Evolutionary conservation across 345 rosid species (phyloP).

Genomic region (Mallotus nudiflorus): DNA sequence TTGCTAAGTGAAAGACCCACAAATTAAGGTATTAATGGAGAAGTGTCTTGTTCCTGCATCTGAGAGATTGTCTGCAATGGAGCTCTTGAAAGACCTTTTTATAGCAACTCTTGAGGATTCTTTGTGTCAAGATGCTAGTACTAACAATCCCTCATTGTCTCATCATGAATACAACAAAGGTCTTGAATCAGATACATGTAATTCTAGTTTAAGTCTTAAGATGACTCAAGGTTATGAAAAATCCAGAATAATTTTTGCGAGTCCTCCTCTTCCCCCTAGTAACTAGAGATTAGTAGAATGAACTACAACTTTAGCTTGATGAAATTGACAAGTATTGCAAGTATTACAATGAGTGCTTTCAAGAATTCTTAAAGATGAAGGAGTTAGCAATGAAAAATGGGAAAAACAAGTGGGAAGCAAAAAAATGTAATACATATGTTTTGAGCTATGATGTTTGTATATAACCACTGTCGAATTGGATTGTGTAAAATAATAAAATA

Average conservation of each 20-base stretch:
- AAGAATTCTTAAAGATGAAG: constrained; percentile 58
- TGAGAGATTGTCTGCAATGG: constrained; percentile 72
- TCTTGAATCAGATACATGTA: constrained; percentile 19
- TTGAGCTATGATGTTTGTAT: too few species aligned
- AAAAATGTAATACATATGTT: too few species aligned
- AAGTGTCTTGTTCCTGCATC: constrained; percentile 83
- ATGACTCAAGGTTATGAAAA: constrained; percentile 24
- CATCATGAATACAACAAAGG: constrained; percentile 26
- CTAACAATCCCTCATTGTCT: constrained; percentile 29
- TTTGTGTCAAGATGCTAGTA: constrained; percentile 35
- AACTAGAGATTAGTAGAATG: constrained; percentile 37
- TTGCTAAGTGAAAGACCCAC: constrained; percentile 61
- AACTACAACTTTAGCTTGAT: constrained; percentile 55
- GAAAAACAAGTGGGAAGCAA: constrained; percentile 56
- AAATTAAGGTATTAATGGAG: constrained; percentile 74
- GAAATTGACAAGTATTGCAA: constrained; percentile 53
- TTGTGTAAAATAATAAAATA: too few species aligned
- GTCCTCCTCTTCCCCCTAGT: constrained; percentile 37
- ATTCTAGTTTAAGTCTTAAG: constrained; percentile 15
- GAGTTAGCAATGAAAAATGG: constrained; percentile 66
- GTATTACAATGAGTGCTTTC: constrained; percentile 54
- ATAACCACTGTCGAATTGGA: too few species aligned
- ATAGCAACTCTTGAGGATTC: constrained; percentile 40
- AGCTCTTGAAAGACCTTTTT: constrained; percentile 72
- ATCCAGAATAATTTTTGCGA: constrained; percentile 31